These are phyloP conservation scores for Coccomyxa sp. DNA, from an alignment of 139 green algal species.

Conservation along the genomic window DNA sequence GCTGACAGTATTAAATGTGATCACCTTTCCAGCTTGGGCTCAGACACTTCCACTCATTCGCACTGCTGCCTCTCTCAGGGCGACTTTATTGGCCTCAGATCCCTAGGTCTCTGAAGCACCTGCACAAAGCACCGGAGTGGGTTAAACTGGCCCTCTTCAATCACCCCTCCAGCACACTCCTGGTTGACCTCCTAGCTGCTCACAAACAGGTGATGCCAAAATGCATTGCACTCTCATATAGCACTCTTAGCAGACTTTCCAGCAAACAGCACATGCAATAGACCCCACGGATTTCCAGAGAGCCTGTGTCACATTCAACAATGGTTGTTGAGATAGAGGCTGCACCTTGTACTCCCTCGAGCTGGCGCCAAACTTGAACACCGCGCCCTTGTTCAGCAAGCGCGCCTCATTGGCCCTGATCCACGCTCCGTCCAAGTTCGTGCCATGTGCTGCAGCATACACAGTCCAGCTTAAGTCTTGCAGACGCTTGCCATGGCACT, in stretches of 20 bases:
- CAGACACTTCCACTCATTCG: no score
- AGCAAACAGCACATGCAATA: background rate
- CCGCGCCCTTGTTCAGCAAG: constrained; percentile 34
- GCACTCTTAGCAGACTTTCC: background rate
- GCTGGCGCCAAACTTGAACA: constrained; percentile 54
- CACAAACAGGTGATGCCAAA: background rate
- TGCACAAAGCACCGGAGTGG: background rate
- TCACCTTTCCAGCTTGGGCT: no score
- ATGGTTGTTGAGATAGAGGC: background rate
- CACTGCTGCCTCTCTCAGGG: no score
- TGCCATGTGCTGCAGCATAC: constrained; percentile 53
- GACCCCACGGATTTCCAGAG: background rate
- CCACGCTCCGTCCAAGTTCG: constrained; percentile 71
- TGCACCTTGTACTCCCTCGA: constrained; percentile 43
- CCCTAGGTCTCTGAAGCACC: background rate
- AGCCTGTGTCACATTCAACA: background rate
- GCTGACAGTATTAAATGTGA: no score
- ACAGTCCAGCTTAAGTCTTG: background rate
- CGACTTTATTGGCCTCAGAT: background rate
- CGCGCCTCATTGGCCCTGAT: constrained; percentile 49
- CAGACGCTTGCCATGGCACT: background rate
- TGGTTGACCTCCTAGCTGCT: background rate
- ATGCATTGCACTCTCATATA: background rate
- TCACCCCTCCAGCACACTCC: background rate
- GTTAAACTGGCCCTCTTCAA: background rate